phyloP scores from a whole-genome alignment of 176 grass and related monocot species.

The Metroxylon sagu region DNA sequence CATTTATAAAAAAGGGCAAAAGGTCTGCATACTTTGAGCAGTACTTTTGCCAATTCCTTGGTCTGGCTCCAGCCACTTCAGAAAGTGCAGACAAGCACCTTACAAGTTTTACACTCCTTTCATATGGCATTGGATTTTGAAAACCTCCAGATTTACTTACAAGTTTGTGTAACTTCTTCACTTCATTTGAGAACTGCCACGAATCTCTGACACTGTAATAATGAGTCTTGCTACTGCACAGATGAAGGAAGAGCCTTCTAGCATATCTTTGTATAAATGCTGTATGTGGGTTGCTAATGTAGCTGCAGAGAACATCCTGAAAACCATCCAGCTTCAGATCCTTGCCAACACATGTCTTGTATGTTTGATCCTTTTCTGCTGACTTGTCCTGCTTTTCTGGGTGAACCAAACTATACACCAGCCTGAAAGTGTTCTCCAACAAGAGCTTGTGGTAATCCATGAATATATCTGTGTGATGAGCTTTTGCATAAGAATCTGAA shows the following conservation, averaged over 20 bases:
- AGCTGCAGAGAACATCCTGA: constrained; percentile 93
- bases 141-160: constrained; percentile 86
- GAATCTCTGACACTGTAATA: constrained; percentile 91
- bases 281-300: constrained; percentile 95
- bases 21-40: constrained; percentile 85
- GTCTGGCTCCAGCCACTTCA: constrained; percentile 83
- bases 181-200: constrained; percentile 89
- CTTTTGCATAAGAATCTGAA: constrained; percentile 95
- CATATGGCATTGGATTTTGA: constrained; percentile 80
- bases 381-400: constrained; percentile 91
- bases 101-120: constrained; percentile 94
- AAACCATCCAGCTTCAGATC: constrained; percentile 96
- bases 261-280: constrained; percentile 88
- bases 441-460: constrained; percentile 81
- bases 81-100: constrained; percentile 73
- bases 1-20: constrained; percentile 78
- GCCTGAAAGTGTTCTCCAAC: constrained; percentile 84
- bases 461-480: constrained; percentile 85
- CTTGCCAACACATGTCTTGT: constrained; percentile 54
- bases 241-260: constrained; percentile 94
- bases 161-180: constrained; percentile 78
- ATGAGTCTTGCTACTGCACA: constrained; percentile 90
- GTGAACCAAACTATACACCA: constrained; percentile 94
- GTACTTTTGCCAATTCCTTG: constrained; percentile 98
- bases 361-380: constrained; percentile 66